Percentiles rank a stretch among this genome's conserved stretches.
These are phyloP conservation scores for Tetrapisispora namnaoensis DNA, from an alignment of 805 yeast species.

Conservation along the genomic window DNA sequence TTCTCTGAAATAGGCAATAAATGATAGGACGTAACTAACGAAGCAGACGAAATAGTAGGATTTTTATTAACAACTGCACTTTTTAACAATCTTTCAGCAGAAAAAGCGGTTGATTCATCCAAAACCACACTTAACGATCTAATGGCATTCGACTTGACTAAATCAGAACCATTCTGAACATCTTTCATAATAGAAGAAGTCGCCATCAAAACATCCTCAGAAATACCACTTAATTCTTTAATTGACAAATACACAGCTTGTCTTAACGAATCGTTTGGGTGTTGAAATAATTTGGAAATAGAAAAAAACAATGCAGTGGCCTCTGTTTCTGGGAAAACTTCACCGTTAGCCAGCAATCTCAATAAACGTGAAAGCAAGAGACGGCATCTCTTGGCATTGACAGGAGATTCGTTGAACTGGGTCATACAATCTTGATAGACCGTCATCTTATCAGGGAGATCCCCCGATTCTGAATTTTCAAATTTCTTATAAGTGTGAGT, in stretches of 20 bases:
- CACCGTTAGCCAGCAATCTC: constrained; percentile 77
- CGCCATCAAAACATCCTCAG: constrained; percentile 93
- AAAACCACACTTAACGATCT: constrained; percentile 84
- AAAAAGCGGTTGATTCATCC: constrained; percentile 83
- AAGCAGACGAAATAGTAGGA: constrained; percentile 87
- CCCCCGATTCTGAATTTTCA: constrained; percentile 63
- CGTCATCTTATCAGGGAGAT: constrained; percentile 88
- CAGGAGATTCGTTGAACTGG: constrained; percentile 85
- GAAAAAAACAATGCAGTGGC: constrained; percentile 90
- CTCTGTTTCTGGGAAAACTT: constrained; percentile 76
- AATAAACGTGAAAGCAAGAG: constrained; percentile 69
- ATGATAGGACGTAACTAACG: constrained; percentile 84
- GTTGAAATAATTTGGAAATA: constrained; percentile 89
- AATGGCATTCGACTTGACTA: constrained; percentile 90
- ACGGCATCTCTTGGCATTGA: constrained; percentile 82
- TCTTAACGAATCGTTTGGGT: constrained; percentile 70
- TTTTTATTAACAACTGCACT: constrained; percentile 87
- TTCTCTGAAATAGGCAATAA: constrained; percentile 82
- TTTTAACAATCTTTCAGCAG: constrained; percentile 86
- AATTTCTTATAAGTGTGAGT: constrained; percentile 73
- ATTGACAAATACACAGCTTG: constrained; percentile 91
- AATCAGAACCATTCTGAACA: constrained; percentile 77
- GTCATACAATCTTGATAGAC: constrained; percentile 91
- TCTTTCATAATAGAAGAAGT: constrained; percentile 98
- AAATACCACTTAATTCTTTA: constrained; percentile 75